A percentile compares a stretch with the other conserved stretches of the same genome.
phyloP scores from a whole-genome alignment of 2,329 filamentous ascomycete species.

The Ceratocystis ficicola region DNA sequence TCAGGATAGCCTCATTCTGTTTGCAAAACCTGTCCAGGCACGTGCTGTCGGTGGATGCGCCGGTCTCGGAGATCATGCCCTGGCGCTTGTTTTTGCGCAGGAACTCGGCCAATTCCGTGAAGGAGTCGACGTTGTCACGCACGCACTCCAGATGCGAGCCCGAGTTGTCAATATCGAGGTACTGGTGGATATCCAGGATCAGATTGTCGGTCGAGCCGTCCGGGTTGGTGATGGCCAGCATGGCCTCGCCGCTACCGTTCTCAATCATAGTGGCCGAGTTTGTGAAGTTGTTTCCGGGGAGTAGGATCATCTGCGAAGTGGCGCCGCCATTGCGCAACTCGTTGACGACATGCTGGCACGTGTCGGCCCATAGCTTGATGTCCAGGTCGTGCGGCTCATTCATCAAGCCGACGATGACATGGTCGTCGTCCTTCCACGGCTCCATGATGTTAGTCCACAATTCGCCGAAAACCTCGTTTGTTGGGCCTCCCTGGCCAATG shows the following conservation, averaged over 20 bases:
- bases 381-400: constrained; percentile 55
- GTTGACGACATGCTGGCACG: constrained; percentile 50
- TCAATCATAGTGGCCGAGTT: constrained; percentile 38
- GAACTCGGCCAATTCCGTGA: constrained; percentile 37
- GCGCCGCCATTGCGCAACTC: constrained; percentile 55
- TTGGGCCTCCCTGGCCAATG: constrained; percentile 53
- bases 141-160: constrained; percentile 42
- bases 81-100: constrained; percentile 34
- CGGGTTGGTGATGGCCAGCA: constrained; percentile 44
- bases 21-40: constrained; percentile 36
- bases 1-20: constrained; percentile 37
- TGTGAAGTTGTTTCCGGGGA: constrained; percentile 50
- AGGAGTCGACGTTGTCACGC: constrained; percentile 40
- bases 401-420: constrained; percentile 54
- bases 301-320: constrained; percentile 49
- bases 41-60: constrained; percentile 31
- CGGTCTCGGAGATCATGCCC: constrained; percentile 39
- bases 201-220: constrained; percentile 45
- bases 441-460: constrained; percentile 48
- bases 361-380: constrained; percentile 45
- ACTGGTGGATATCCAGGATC: constrained; percentile 50
- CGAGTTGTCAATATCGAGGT: constrained; percentile 46
- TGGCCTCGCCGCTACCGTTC: constrained; percentile 39
- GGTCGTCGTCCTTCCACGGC: constrained; percentile 43
- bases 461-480: constrained; percentile 44